Percentiles rank a stretch among this genome's conserved stretches.
phyloP scores from a whole-genome alignment of 768 basidiomycete species.

The Lentinula lateritia region DNA sequence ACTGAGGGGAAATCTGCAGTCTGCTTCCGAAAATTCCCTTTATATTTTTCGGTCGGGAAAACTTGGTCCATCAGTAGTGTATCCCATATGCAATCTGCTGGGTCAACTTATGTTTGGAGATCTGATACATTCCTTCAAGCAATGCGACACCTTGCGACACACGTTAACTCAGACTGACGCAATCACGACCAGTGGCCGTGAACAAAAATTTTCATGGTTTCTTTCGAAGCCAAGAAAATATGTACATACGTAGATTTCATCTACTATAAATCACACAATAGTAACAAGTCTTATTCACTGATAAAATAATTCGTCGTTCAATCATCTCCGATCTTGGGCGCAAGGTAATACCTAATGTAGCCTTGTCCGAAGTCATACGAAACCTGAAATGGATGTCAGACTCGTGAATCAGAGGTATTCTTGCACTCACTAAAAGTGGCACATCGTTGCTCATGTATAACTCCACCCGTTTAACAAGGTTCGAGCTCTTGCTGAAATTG shows the following conservation, averaged over 20 bases:
- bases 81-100: too few relatives aligned
- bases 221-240: too few relatives aligned
- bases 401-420: background rate
- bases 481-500: conserved; percentile 90
- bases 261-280: background rate
- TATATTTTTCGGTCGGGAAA: too few relatives aligned
- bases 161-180: too few relatives aligned
- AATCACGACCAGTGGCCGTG: too few relatives aligned
- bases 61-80: too few relatives aligned
- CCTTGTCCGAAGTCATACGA: conserved; percentile 89
- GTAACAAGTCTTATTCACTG: background rate
- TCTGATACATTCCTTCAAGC: too few relatives aligned
- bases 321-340: conserved; percentile 92
- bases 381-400: conserved; percentile 41
- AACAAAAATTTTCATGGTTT: too few relatives aligned
- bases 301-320: conserved; percentile 18
- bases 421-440: conserved; percentile 65
- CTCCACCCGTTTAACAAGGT: conserved; percentile 66
- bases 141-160: too few relatives aligned
- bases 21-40: too few relatives aligned
- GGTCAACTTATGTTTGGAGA: too few relatives aligned
- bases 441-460: conserved; percentile 93
- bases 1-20: too few relatives aligned
- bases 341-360: conserved; percentile 89
- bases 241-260: background rate